Evolutionary conservation across 768 basidiomycete species (phyloP).

Genomic region (Mycena rosella): DNA sequence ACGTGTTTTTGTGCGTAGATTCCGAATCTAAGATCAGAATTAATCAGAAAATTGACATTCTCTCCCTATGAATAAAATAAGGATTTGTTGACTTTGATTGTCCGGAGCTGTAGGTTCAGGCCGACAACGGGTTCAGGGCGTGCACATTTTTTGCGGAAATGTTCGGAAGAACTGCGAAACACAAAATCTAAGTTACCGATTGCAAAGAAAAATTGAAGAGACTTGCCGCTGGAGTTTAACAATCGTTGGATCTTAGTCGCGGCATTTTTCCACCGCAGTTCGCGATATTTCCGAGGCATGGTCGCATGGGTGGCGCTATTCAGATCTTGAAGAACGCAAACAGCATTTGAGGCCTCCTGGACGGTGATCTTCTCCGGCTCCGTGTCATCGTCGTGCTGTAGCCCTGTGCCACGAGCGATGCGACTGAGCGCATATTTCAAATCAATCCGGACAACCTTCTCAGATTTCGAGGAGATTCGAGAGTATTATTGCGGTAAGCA

Average conservation of each 20-base stretch:
- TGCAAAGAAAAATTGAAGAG: not conserved
- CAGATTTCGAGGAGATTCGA: not conserved
- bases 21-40: too few relatives aligned
- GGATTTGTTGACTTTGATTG: too few relatives aligned
- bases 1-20: too few relatives aligned
- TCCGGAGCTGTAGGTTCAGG: conserved; percentile 21
- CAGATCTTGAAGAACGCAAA: conserved; percentile 21
- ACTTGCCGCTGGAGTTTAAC: conserved; percentile 5
- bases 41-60: too few relatives aligned
- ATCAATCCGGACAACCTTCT: conserved; percentile 5
- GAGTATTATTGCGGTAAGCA: too few relatives aligned
- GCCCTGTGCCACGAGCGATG: not conserved
- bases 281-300: not conserved
- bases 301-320: conserved; percentile 3
- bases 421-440: conserved; percentile 7
- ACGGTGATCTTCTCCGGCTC: conserved; percentile 19
- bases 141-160: conserved; percentile 26
- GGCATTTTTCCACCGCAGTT: conserved; percentile 25
- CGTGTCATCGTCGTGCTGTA: not conserved
- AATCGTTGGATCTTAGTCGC: not conserved
- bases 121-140: conserved; percentile 17
- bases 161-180: conserved; percentile 5
- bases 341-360: conserved; percentile 31
- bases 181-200: too few relatives aligned
- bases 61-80: too few relatives aligned